These are phyloP conservation scores for Kodamaea alishanica DNA, from an alignment of 1,139 yeast species.

Conservation along the genomic window DNA sequence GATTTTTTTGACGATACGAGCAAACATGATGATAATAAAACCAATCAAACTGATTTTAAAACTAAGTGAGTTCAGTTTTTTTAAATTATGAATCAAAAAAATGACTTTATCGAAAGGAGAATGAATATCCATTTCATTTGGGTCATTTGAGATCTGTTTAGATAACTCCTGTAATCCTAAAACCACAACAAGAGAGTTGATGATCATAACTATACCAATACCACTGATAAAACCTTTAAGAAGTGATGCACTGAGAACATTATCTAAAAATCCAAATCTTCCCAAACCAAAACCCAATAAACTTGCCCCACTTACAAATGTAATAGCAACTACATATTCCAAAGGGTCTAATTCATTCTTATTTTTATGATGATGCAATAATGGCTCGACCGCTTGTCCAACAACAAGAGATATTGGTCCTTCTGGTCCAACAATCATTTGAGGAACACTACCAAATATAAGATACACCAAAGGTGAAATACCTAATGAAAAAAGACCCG, in stretches of 20 bases:
- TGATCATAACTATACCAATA: constrained; percentile 87
- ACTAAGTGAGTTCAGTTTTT: constrained; percentile 50
- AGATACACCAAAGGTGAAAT: constrained; percentile 81
- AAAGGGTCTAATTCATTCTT: constrained; percentile 47
- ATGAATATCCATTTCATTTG: constrained; percentile 54
- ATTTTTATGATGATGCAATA: constrained; percentile 47
- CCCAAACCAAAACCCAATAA: constrained; percentile 75
- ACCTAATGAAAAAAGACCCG: constrained; percentile 80
- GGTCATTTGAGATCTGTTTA: constrained; percentile 31
- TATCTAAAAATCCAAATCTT: constrained; percentile 84
- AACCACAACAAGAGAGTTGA: constrained; percentile 71
- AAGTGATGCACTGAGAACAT: constrained; percentile 77
- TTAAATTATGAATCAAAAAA: constrained; percentile 45
- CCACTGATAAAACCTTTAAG: constrained; percentile 88
- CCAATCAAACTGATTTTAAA: constrained; percentile 49
- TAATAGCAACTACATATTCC: constrained; percentile 67
- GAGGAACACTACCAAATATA: constrained; percentile 87
- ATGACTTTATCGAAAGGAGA: constrained; percentile 69
- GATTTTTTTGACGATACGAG: constrained; percentile 42
- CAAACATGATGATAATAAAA: constrained; percentile 39
- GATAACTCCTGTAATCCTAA: constrained; percentile 56
- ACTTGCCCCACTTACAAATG: constrained; percentile 74
- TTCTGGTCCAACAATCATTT: constrained; percentile 96
- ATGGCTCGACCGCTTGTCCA: constrained; percentile 84
- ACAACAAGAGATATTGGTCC: constrained; percentile 88